A percentile compares a stretch with the other conserved stretches of the same genome.
These are phyloP conservation scores for Erythrophleum fordii DNA, from an alignment of 306 rosid genomes.

Conservation along the genomic window DNA sequence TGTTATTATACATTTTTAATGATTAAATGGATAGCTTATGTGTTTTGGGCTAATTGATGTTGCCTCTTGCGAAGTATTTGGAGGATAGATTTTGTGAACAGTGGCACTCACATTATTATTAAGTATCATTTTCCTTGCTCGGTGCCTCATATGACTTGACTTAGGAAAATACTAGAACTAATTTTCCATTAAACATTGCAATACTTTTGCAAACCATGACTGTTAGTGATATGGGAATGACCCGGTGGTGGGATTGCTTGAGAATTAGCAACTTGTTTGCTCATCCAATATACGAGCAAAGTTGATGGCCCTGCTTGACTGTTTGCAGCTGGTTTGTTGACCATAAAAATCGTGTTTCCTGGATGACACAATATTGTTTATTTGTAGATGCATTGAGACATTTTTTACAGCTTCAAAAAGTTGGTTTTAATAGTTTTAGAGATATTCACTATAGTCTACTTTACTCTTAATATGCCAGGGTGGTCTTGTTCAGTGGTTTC, in stretches of 20 bases:
- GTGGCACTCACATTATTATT: slow-evolving; percentile 17
- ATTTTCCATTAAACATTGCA: slow-evolving; percentile 11
- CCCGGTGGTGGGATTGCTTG: slow-evolving; percentile 19
- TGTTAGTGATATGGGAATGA: background rate
- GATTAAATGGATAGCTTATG: too few relatives aligned
- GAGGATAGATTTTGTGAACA: background rate
- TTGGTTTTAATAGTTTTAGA: slow-evolving; percentile 24
- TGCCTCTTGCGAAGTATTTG: background rate
- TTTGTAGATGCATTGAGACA: slow-evolving; percentile 11
- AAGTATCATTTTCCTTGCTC: slow-evolving; percentile 14
- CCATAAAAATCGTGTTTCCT: slow-evolving; percentile 7
- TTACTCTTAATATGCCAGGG: slow-evolving; percentile 2
- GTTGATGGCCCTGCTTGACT: slow-evolving; percentile 1
- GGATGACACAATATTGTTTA: slow-evolving; percentile 15
- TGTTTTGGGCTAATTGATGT: slow-evolving; percentile 1
- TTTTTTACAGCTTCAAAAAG: slow-evolving; percentile 5
- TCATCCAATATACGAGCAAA: background rate
- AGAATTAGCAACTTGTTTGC: background rate
- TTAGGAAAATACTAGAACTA: slow-evolving; percentile 17
- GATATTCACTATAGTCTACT: background rate
- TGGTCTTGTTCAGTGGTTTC: slow-evolving; percentile 7
- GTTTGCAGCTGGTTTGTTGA: slow-evolving; percentile 21
- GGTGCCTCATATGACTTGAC: slow-evolving; percentile 3
- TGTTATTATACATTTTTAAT: slow-evolving; percentile 1
- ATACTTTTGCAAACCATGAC: background rate